phyloP scores from a whole-genome alignment of 371 early-diverging fungal species.

The Basidiobolus meristosporus region DNA sequence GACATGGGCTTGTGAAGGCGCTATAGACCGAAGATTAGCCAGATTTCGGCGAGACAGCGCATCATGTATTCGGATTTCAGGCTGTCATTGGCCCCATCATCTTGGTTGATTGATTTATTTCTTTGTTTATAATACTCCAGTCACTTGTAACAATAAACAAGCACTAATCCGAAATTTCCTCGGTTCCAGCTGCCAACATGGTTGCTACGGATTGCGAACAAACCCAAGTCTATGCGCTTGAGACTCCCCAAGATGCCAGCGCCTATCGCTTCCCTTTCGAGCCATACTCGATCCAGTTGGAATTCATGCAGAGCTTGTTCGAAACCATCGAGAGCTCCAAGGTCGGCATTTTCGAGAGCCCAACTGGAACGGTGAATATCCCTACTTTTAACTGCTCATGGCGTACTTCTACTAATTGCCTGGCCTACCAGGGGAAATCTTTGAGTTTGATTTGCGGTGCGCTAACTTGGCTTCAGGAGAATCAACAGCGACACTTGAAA shows the following conservation, averaged over 20 bases:
- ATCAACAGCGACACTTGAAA: background rate
- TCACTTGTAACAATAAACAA: too few species aligned
- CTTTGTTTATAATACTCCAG: too few species aligned
- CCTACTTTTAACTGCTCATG: background rate
- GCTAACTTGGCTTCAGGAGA: conserved; percentile 58
- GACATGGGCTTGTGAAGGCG: too few species aligned
- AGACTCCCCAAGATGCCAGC: conserved; percentile 1
- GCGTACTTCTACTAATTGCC: background rate
- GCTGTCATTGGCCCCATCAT: too few species aligned
- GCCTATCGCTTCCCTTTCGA: conserved; percentile 41
- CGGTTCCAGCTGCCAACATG: too few species aligned
- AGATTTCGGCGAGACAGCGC: too few species aligned
- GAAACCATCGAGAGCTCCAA: conserved; percentile 36
- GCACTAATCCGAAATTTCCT: too few species aligned
- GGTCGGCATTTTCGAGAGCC: conserved; percentile 74
- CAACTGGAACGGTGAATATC: conserved; percentile 64
- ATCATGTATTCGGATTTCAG: too few species aligned
- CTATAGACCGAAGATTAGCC: too few species aligned
- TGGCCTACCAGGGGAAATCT: background rate
- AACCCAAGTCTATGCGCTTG: too few species aligned
- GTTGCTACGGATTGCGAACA: too few species aligned
- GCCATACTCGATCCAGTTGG: conserved; percentile 59
- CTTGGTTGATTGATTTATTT: too few species aligned
- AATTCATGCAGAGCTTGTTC: conserved; percentile 62
- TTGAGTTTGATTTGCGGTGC: conserved; percentile 72